Conservation (phyloP, 2,329 filamentous ascomycete species). For the Colletotrichum agaves region DNA sequence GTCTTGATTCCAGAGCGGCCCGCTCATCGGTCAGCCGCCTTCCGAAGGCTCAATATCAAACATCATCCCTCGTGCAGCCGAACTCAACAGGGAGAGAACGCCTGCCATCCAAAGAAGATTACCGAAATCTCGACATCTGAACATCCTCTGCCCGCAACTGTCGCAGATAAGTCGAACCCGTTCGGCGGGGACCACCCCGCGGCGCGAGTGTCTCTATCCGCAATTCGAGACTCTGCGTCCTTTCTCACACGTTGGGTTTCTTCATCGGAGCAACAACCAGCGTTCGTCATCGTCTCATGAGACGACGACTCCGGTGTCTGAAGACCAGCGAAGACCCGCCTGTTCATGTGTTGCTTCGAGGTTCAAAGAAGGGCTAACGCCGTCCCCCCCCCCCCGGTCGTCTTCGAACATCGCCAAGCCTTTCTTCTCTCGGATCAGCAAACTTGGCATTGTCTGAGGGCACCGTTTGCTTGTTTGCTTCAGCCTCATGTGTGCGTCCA, state of each 20-base stretch:
- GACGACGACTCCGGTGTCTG: too few species aligned
- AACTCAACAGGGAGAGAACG: not conserved
- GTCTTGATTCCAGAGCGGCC: not conserved
- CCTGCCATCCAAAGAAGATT: not conserved
- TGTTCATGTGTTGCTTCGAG: not conserved
- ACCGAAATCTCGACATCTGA: not conserved
- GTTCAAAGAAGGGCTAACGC: not conserved
- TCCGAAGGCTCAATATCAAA: not conserved
- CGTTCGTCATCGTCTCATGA: too few species aligned
- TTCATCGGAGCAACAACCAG: too few species aligned
- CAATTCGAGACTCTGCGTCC: not conserved
- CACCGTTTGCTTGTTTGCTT: not conserved
- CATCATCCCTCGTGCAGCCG: not conserved
- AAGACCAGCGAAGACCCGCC: too few species aligned
- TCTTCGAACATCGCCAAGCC: slow-evolving; percentile 7
- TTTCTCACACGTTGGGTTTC: not conserved
- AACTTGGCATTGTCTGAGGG: not conserved
- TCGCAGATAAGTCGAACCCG: slow-evolving; percentile 5
- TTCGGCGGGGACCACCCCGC: not conserved
- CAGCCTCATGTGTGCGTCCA: not conserved
- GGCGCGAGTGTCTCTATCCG: slow-evolving; percentile 3
- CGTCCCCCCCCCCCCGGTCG: not conserved
- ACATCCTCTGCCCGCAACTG: not conserved
- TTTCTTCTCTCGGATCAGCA: not conserved
- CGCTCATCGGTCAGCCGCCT: not conserved